Evolutionary conservation across 768 basidiomycete species (phyloP).

Genomic region (Boletus tomentosulus): DNA sequence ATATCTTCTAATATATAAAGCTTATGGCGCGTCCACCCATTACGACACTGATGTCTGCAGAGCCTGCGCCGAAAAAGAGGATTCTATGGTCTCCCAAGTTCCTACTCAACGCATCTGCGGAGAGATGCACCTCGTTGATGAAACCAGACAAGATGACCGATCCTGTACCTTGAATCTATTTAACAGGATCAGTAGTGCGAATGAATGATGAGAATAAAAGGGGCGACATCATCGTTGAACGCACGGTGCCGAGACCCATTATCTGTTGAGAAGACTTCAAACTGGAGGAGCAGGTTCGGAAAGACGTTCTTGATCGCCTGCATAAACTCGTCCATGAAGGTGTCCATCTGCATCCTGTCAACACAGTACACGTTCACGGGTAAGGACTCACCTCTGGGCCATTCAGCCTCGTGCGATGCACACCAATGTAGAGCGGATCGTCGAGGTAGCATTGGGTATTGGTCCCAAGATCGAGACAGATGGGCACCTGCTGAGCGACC

Average conservation of each 20-base stretch:
- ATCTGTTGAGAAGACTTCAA: slow-evolving; percentile 75
- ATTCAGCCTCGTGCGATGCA: slow-evolving; percentile 50
- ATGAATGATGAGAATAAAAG: background rate
- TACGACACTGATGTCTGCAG: too few relatives aligned
- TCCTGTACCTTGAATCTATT: slow-evolving; percentile 67
- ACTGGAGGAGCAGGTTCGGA: slow-evolving; percentile 67
- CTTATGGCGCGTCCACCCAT: too few relatives aligned
- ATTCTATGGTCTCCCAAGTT: too few relatives aligned
- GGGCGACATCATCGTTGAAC: slow-evolving; percentile 77
- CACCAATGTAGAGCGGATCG: slow-evolving; percentile 75
- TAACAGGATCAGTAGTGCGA: slow-evolving; percentile 3
- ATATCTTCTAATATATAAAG: too few relatives aligned
- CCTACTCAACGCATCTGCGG: too few relatives aligned
- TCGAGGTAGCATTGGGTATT: slow-evolving; percentile 62
- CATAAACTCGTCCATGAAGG: slow-evolving; percentile 79
- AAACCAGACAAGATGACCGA: too few relatives aligned
- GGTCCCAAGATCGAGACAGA: slow-evolving; percentile 73
- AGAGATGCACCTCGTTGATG: too few relatives aligned
- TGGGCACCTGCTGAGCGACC: slow-evolving; percentile 41
- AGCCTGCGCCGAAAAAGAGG: too few relatives aligned
- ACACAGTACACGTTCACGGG: background rate
- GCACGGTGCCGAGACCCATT: slow-evolving; percentile 71
- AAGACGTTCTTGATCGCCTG: slow-evolving; percentile 58
- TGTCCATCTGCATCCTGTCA: slow-evolving; percentile 47
- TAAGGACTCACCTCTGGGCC: slow-evolving; percentile 36